Evolutionary conservation across 73 alveolate species (phyloP), one percentile per base, ranked within the genome.

Genomic region (Paramecium octaurelia): DNA sequence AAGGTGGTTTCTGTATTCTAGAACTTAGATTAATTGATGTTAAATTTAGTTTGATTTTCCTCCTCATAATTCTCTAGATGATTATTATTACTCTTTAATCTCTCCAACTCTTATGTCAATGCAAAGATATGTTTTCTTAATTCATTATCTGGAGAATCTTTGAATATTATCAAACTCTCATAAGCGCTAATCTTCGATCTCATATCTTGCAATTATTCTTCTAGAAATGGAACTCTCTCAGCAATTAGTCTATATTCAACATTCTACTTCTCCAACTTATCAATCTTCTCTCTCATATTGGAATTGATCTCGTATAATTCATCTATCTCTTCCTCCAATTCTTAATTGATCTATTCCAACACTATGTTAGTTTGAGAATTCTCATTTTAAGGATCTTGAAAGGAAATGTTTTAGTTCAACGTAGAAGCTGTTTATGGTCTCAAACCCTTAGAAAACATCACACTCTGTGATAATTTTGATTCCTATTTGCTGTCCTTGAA

Each of bases 191-290:
- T 40, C 21, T 73, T 36, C 4, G n/a, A 20, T 73, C 87, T 73
- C 57, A 73, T 34, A 36, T 73, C 87, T 73, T 23, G 5, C 18
- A 73, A 34, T 73, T 73, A 73, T 36, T 73, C 87, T 73, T 73
- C 87, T 73, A 73, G 40, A 73, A 36, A 73, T 73, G 87, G 87
- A 1, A 73, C 87, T n/a, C 59, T 34, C 38, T 73, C 59, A 35
- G 87, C 87, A 16, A 36, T 40, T 2, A 29, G 8, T 40, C 87
- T 73, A 21, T 36, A 73, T 73, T 73, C 87, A 36, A 73, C n/a
- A 43, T 73, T 73, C 18, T 73, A 73, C n/a, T 40, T 73, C 11
- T 73, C 87, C 12, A 73, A 20, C 40, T 73, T 73, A 29, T 73
- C 87, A 29, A 73, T 40, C 21, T 73, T 73, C 6, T 73, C 87